A percentile compares a stretch with the other conserved stretches of the same genome.
Conservation (phyloP, 805 yeast species). For the Isabelozyma heimii region DNA sequence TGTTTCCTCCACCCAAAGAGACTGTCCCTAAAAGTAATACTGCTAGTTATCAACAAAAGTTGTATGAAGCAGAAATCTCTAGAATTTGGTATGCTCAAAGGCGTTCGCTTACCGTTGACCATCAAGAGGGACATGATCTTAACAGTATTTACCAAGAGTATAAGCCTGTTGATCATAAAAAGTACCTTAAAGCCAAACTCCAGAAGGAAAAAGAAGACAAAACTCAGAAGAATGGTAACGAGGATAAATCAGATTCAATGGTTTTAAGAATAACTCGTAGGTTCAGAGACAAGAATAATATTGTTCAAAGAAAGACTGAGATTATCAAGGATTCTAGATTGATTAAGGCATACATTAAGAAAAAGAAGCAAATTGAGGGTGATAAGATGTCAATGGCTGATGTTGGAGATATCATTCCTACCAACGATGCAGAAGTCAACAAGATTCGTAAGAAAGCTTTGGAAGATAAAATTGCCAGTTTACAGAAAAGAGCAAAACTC, state of each 20-base stretch:
- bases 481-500: constrained; percentile 60
- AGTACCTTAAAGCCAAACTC: constrained; percentile 29
- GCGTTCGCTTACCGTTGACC: constrained; percentile 45
- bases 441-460: constrained; percentile 71
- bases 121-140: constrained; percentile 36
- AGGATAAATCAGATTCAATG: constrained; percentile 12
- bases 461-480: constrained; percentile 78
- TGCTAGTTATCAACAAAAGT: constrained; percentile 68
- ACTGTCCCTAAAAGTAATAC: constrained; percentile 38
- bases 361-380: constrained; percentile 64
- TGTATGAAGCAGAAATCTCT: constrained; percentile 86
- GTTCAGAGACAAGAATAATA: constrained; percentile 80
- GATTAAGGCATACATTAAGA: constrained; percentile 77
- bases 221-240: constrained; percentile 21
- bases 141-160: constrained; percentile 36
- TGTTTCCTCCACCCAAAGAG: constrained; percentile 34
- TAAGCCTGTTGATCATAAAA: constrained; percentile 31
- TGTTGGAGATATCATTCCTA: constrained; percentile 69
- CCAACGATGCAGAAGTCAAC: constrained; percentile 82
- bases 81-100: constrained; percentile 89
- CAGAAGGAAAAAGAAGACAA: constrained; percentile 30
- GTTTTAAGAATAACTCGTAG: constrained; percentile 64
- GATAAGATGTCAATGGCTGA: constrained; percentile 53
- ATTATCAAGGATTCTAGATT: constrained; percentile 81
- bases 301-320: constrained; percentile 77